Percentiles rank a stretch among this genome's conserved stretches.
These are phyloP conservation scores for Fusarium neocosmosporiellum DNA, from an alignment of 2,329 filamentous ascomycete species.

Conservation along the genomic window DNA sequence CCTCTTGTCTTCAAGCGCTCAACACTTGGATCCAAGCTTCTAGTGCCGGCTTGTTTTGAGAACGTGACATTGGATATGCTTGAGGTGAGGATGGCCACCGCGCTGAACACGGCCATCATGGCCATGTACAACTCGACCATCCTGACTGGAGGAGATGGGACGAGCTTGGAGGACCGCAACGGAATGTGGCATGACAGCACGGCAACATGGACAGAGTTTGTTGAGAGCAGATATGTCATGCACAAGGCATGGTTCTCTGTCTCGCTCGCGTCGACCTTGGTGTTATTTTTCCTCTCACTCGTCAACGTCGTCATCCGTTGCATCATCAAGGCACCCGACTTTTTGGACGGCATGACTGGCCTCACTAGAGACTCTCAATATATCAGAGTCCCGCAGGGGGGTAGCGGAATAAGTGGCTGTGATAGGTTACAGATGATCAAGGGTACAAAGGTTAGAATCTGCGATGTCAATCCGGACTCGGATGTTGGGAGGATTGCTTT, in stretches of 20 bases:
- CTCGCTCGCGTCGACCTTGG: not conserved
- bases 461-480: conserved; percentile 3
- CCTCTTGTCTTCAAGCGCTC: not conserved
- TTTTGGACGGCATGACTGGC: conserved; percentile 8
- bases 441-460: not conserved
- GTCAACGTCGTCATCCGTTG: conserved; percentile 1
- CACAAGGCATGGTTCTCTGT: conserved; percentile 6
- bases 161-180: not conserved
- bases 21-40: too few species aligned
- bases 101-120: not conserved
- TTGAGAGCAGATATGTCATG: not conserved
- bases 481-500: conserved; percentile 6
- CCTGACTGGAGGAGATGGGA: not conserved
- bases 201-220: conserved; percentile 7
- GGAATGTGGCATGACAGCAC: conserved; percentile 2
- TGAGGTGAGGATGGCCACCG: not conserved
- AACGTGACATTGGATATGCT: not conserved
- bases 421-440: conserved; percentile 5
- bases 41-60: not conserved
- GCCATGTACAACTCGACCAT: not conserved
- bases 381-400: not conserved
- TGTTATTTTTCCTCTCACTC: not conserved
- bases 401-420: conserved; percentile 6
- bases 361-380: conserved; percentile 11
- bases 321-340: conserved; percentile 12